These are phyloP conservation scores for Marchantia paleacea DNA, from an alignment of 225 moss, liverwort and hornwort species.

Conservation along the genomic window DNA sequence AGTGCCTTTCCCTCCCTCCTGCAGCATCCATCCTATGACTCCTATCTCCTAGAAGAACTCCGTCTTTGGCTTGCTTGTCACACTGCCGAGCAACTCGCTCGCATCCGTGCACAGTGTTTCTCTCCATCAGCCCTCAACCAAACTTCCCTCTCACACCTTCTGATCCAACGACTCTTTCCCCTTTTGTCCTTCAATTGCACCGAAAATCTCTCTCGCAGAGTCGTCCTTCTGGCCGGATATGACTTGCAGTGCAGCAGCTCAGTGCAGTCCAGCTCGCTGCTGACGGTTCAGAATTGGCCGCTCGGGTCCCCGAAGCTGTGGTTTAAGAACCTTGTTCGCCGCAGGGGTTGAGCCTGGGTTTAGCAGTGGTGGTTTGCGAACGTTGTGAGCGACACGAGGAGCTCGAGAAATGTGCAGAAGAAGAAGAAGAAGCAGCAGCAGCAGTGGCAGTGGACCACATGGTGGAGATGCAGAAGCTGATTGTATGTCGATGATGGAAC, in stretches of 20 bases:
- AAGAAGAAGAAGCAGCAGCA: too few relatives aligned
- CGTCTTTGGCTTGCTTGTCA: too few relatives aligned
- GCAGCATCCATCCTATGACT: neutral
- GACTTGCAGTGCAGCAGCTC: neutral
- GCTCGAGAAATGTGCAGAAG: constrained; percentile 2
- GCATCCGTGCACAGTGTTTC: neutral
- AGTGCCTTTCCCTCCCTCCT: neutral
- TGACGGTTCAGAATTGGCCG: neutral
- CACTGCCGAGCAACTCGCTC: too few relatives aligned
- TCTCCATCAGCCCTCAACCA: neutral
- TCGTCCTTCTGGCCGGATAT: neutral
- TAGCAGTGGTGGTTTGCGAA: neutral
- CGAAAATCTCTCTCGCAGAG: neutral
- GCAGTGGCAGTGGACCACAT: too few relatives aligned
- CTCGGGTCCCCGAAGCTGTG: neutral
- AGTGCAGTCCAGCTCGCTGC: constrained; percentile 11
- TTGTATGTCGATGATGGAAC: too few relatives aligned
- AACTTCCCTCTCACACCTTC: neutral
- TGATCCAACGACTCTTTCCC: constrained; percentile 13
- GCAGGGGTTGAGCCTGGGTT: too few relatives aligned
- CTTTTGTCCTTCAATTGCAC: neutral
- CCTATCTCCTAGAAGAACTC: neutral
- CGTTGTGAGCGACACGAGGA: neutral
- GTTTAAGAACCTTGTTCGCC: neutral
- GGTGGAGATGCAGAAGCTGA: too few relatives aligned